These are phyloP conservation scores for Marsdenia floribunda DNA, from an alignment of 257 asterid genomes.

Conservation along the genomic window DNA sequence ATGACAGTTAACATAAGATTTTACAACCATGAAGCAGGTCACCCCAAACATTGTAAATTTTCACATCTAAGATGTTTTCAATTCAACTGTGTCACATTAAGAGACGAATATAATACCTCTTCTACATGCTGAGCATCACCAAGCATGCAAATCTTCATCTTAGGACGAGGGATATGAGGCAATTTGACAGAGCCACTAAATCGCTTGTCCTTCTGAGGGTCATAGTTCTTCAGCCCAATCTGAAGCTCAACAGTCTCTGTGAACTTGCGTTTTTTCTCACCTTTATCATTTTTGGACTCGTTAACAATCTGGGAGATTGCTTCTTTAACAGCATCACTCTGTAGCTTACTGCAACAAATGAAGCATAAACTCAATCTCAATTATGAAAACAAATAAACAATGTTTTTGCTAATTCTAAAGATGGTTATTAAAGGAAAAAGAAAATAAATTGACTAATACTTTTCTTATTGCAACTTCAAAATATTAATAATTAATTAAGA, in stretches of 20 bases:
- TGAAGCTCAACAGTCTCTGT: slow-evolving; percentile 30
- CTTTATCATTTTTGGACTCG: slow-evolving; percentile 9
- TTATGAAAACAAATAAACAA: background rate
- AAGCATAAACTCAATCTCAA: background rate
- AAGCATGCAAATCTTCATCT: slow-evolving; percentile 37
- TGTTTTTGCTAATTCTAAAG: background rate
- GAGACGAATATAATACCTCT: slow-evolving; percentile 13
- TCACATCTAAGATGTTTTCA: background rate
- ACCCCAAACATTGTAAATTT: slow-evolving; percentile 3
- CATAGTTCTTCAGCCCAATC: slow-evolving; percentile 29
- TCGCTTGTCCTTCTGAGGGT: slow-evolving; percentile 33
- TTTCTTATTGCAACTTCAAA: background rate
- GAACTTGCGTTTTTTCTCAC: slow-evolving; percentile 22
- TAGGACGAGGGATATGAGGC: slow-evolving; percentile 37
- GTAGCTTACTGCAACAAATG: slow-evolving; percentile 25
- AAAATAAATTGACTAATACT: background rate
- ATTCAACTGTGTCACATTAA: background rate
- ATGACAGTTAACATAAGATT: slow-evolving; percentile 9
- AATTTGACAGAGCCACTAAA: slow-evolving; percentile 33
- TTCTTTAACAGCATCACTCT: slow-evolving; percentile 33
- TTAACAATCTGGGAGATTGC: slow-evolving; percentile 18
- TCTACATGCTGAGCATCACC: slow-evolving; percentile 37
- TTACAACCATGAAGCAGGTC: background rate
- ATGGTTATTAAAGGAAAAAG: background rate
- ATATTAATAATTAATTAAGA: background rate